Evolutionary conservation across 1,284 basidiomycete genomes (phyloP).

Genomic region (Cryptococcus depauperatus): DNA sequence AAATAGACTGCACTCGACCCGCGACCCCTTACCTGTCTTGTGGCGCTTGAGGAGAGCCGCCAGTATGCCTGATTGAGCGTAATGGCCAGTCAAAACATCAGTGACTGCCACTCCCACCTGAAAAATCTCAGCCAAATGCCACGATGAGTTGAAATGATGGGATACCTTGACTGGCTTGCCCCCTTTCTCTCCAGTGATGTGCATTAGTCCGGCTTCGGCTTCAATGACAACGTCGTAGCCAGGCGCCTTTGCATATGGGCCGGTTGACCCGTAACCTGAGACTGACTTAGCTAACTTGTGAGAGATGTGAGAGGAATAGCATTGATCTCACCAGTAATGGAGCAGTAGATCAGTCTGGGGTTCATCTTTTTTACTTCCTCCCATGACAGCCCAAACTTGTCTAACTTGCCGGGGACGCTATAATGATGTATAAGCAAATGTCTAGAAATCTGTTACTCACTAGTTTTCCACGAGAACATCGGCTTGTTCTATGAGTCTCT

Average conservation of each 20-base stretch:
- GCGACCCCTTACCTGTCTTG: constrained; percentile 77
- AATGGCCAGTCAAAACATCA: constrained; percentile 69
- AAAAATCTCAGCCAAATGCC: neutral
- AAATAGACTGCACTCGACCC: constrained; percentile 84
- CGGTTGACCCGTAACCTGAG: constrained; percentile 85
- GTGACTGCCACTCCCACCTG: constrained; percentile 78
- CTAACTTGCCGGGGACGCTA: constrained; percentile 61
- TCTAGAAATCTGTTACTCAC: constrained; percentile 48
- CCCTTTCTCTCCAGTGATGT: constrained; percentile 86
- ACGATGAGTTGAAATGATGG: neutral
- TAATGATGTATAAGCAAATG: too few species aligned
- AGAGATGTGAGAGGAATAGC: neutral
- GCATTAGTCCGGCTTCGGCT: constrained; percentile 87
- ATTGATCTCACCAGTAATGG: constrained; percentile 63
- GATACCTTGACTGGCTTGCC: constrained; percentile 70
- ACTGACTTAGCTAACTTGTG: neutral
- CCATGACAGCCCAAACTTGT: constrained; percentile 74
- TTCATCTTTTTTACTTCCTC: constrained; percentile 74
- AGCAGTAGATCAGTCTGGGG: constrained; percentile 75
- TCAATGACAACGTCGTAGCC: constrained; percentile 90
- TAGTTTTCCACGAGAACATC: constrained; percentile 87
- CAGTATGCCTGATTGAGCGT: constrained; percentile 86
- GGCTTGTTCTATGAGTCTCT: constrained; percentile 61
- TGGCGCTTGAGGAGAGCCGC: constrained; percentile 74
- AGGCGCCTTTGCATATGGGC: constrained; percentile 71